A percentile compares a stretch with the other conserved stretches of the same genome.
These are phyloP conservation scores for Balamuthia mandrillaris DNA, from an alignment of 208 protist species.

Conservation along the genomic window DNA sequence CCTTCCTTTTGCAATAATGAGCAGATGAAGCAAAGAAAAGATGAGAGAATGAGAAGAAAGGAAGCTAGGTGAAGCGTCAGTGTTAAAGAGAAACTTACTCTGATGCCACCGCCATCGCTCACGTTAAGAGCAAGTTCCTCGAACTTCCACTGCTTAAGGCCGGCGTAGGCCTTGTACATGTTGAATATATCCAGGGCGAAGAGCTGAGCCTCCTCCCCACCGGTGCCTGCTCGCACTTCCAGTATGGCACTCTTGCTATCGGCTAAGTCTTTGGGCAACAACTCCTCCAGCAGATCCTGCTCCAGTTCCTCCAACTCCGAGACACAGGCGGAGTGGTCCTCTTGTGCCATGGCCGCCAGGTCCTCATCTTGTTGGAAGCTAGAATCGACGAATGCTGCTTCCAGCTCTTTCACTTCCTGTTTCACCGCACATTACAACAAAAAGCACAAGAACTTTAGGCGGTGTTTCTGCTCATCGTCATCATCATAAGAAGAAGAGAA, in stretches of 20 bases:
- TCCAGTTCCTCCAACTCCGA: neutral
- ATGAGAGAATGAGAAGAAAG: neutral
- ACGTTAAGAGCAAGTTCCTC: constrained; percentile 27
- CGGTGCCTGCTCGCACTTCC: constrained; percentile 43
- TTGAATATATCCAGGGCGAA: constrained; percentile 58
- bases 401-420: constrained; percentile 12
- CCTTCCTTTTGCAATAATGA: too few relatives aligned
- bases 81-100: neutral
- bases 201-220: constrained; percentile 57
- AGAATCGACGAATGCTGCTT: neutral
- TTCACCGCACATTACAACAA: too few relatives aligned
- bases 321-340: neutral
- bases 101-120: constrained; percentile 46
- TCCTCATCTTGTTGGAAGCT: neutral
- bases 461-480: too few relatives aligned
- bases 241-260: constrained; percentile 48
- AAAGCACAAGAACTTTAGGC: too few relatives aligned
- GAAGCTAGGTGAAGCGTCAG: neutral
- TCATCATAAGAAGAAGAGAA: too few relatives aligned
- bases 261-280: constrained; percentile 38
- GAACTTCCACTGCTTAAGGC: constrained; percentile 51
- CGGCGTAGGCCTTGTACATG: constrained; percentile 61
- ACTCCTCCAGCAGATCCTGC: too few relatives aligned
- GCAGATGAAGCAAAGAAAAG: too few relatives aligned
- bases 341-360: neutral